A percentile compares a stretch with the other conserved stretches of the same genome.
Conservation (phyloP, 345 rosid species). For the Mangifera indica region DNA sequence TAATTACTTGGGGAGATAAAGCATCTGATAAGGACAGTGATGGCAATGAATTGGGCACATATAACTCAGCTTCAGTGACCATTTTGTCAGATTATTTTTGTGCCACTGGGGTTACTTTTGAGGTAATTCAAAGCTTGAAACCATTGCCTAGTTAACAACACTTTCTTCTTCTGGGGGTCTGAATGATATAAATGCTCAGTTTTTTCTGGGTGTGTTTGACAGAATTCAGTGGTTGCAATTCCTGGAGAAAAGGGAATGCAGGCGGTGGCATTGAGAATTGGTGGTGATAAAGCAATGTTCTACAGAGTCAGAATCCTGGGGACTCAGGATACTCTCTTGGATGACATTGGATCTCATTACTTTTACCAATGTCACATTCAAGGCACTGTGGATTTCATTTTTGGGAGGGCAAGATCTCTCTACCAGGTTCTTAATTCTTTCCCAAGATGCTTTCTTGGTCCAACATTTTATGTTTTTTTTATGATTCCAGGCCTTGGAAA, state of each 20-base stretch:
- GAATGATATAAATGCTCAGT: background rate
- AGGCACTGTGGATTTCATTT: conserved; percentile 84
- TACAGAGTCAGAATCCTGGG: conserved; percentile 68
- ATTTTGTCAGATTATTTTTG: conserved; percentile 76
- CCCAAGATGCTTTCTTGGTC: background rate
- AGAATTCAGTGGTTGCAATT: conserved; percentile 74
- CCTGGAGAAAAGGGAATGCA: conserved; percentile 74
- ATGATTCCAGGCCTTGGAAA: background rate
- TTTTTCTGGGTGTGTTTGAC: conserved; percentile 22
- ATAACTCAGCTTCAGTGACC: conserved; percentile 67
- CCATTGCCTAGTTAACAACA: background rate
- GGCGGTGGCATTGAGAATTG: conserved; percentile 72
- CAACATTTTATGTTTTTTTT: background rate
- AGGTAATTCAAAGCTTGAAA: conserved; percentile 36
- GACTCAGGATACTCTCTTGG: conserved; percentile 87
- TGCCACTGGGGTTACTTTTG: conserved; percentile 75
- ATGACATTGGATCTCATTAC: conserved; percentile 79
- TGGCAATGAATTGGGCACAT: conserved; percentile 66
- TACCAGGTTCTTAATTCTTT: conserved; percentile 45
- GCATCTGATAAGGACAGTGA: conserved; percentile 58
- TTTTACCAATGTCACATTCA: conserved; percentile 64
- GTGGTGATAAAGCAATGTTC: conserved; percentile 77
- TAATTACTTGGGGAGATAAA: conserved; percentile 68
- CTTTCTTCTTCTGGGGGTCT: background rate
- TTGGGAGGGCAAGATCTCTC: conserved; percentile 74